These are phyloP conservation scores for Kluyveromyces aestuarii DNA, from an alignment of 805 yeast species.

Conservation along the genomic window DNA sequence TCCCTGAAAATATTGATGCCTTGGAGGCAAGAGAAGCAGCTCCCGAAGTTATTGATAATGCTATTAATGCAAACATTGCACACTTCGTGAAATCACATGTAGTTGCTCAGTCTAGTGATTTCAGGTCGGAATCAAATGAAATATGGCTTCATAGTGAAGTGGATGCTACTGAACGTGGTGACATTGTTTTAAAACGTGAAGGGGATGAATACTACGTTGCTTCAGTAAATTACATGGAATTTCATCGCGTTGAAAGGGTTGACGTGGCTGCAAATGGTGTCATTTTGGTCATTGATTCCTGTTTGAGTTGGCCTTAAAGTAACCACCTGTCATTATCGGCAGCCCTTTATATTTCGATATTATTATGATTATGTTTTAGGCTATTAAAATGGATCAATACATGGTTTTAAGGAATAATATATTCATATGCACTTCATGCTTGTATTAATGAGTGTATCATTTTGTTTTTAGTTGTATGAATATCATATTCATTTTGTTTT, in stretches of 20 bases:
- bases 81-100: constrained; percentile 59
- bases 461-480: background rate
- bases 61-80: constrained; percentile 42
- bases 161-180: constrained; percentile 28
- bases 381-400: background rate
- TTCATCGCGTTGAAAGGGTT: constrained; percentile 27
- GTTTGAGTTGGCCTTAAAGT: constrained; percentile 29
- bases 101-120: constrained; percentile 24
- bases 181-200: constrained; percentile 30
- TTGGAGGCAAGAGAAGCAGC: constrained; percentile 18
- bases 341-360: background rate
- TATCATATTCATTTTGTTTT: too few relatives aligned
- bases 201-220: constrained; percentile 30
- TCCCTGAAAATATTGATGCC: constrained; percentile 42
- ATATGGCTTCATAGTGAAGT: constrained; percentile 19
- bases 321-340: background rate
- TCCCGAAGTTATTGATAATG: constrained; percentile 39
- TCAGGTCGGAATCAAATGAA: constrained; percentile 10
- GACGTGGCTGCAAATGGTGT: constrained; percentile 39
- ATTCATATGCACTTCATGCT: too few relatives aligned
- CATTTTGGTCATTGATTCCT: constrained; percentile 31
- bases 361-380: background rate
- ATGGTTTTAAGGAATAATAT: background rate
- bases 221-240: constrained; percentile 27
- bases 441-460: background rate